Conservation (phyloP, 2,329 filamentous ascomycete genomes). For the Alternaria solani region DNA sequence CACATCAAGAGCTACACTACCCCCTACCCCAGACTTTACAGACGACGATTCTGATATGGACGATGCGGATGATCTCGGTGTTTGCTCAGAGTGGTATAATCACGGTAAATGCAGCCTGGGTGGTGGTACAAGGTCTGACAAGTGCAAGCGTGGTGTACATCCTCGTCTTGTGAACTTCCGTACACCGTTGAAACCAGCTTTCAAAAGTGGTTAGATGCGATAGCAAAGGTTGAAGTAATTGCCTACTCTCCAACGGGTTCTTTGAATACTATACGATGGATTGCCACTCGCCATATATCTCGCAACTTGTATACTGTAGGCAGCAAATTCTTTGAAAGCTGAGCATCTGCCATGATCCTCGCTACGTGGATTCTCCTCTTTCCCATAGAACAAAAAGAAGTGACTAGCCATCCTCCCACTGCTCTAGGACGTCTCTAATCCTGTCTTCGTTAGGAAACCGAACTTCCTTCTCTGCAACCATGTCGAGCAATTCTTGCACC, state of each 20-base stretch:
- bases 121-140: background rate
- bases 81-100: background rate
- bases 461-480: background rate
- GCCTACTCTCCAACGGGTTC: background rate
- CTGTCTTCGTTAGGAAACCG: background rate
- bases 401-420: background rate
- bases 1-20: background rate
- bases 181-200: background rate
- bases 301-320: background rate
- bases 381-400: too few relatives aligned
- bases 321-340: background rate
- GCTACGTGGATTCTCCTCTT: accelerated
- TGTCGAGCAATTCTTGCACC: background rate
- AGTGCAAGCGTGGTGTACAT: background rate
- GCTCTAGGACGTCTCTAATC: background rate
- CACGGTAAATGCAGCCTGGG: background rate
- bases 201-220: too few relatives aligned
- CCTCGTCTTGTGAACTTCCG: background rate
- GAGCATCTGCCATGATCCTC: background rate
- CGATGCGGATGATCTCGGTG: background rate
- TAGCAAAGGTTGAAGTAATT: background rate
- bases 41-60: background rate
- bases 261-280: background rate
- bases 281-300: background rate
- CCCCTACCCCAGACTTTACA: background rate